A percentile compares a stretch with the other conserved stretches of the same genome.
Conservation (phyloP, 2,329 filamentous ascomycete genomes). For the Knoxdaviesia capensis region DNA sequence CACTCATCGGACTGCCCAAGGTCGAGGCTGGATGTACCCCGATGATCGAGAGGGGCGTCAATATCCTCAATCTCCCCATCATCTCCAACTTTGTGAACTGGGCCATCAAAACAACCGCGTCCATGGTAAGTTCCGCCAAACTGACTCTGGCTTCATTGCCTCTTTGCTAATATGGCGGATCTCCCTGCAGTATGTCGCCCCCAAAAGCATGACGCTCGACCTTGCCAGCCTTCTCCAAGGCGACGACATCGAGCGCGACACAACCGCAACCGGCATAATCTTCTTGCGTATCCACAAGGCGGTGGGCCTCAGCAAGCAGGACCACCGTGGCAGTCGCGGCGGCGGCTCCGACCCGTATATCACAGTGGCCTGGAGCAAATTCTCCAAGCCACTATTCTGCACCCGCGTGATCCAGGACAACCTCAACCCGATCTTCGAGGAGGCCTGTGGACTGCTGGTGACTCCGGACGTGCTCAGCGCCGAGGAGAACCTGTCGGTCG, state of each 20-base stretch:
- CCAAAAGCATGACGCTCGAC: conserved; percentile 84
- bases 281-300: conserved; percentile 87
- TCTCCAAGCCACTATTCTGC: conserved; percentile 94
- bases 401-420: conserved; percentile 92
- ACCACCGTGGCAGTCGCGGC: conserved; percentile 58
- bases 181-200: conserved; percentile 49
- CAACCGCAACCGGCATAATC: conserved; percentile 67
- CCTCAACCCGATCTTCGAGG: conserved; percentile 81
- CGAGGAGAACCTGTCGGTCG: conserved; percentile 79
- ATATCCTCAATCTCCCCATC: conserved; percentile 74
- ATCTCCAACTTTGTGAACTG: conserved; percentile 97
- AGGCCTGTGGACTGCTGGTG: conserved; percentile 67
- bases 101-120: conserved; percentile 69
- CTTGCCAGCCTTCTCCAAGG: conserved; percentile 79
- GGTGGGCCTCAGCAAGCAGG: conserved; percentile 75
- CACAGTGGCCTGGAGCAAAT: conserved; percentile 86
- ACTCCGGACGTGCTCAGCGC: conserved; percentile 82
- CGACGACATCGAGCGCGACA: conserved; percentile 82
- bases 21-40: conserved; percentile 78
- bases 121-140: conserved; percentile 25
- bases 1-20: conserved; percentile 82
- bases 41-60: conserved; percentile 78
- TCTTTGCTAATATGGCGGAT: background rate
- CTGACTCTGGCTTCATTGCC: background rate
- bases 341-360: conserved; percentile 93